These are phyloP conservation scores for Moringa oleifera DNA, from an alignment of 345 rosid species.

Conservation along the genomic window DNA sequence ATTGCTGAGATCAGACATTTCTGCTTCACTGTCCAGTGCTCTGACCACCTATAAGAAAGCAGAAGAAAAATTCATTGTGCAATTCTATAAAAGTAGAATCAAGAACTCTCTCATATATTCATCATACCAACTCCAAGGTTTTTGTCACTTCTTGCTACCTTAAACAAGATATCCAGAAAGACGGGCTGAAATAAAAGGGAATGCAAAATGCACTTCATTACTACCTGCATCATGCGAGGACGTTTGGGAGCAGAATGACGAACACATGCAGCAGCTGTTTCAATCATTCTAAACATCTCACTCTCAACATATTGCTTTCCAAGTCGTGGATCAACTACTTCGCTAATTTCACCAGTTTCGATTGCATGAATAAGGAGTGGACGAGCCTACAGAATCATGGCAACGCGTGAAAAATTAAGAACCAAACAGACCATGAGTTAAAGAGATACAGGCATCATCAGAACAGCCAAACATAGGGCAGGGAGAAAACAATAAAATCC, in stretches of 20 bases:
- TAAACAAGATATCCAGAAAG: background rate
- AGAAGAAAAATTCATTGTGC: constrained; percentile 4
- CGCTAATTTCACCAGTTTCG: constrained; percentile 62
- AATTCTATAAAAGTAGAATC: constrained; percentile 2
- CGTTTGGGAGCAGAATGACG: constrained; percentile 89
- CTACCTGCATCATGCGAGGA: constrained; percentile 92
- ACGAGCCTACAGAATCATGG: constrained; percentile 54
- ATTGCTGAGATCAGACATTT: constrained; percentile 68
- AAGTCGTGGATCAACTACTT: constrained; percentile 71
- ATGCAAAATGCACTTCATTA: background rate
- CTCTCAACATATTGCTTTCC: constrained; percentile 63
- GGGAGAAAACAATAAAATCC: too few species aligned
- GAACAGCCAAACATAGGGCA: too few species aligned
- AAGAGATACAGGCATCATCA: background rate
- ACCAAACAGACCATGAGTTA: background rate
- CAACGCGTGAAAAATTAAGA: background rate
- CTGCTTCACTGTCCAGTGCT: constrained; percentile 72
- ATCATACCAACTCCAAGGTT: background rate
- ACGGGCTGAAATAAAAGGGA: background rate
- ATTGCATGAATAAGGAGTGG: constrained; percentile 61
- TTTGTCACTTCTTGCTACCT: too few species aligned
- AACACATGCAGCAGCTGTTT: constrained; percentile 93
- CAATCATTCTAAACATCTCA: constrained; percentile 76
- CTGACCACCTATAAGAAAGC: constrained; percentile 56
- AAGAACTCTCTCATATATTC: background rate